Evolutionary conservation across 345 rosid species (phyloP).

Genomic region (Carallia brachiata): DNA sequence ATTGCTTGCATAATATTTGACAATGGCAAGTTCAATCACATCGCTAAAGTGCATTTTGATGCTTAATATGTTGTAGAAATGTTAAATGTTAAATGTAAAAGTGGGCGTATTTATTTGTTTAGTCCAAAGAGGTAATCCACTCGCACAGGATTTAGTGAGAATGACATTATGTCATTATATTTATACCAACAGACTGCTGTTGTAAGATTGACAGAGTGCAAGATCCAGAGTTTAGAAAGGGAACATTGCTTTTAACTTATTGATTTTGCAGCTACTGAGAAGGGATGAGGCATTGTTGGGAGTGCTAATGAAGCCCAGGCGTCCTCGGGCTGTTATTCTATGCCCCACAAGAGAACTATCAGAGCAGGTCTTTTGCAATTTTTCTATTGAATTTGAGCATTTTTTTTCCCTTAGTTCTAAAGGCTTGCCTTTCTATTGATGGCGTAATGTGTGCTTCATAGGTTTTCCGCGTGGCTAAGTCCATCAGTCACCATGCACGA

Average conservation of each 20-base stretch:
- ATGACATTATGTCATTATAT: not conserved
- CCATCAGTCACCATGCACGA: conserved; percentile 86
- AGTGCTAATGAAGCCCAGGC: conserved; percentile 69
- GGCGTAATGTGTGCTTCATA: conserved; percentile 22
- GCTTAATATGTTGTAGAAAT: not conserved
- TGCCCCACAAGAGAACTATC: conserved; percentile 95
- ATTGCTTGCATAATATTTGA: no score
- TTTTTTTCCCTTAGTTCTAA: not conserved
- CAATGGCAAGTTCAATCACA: no score
- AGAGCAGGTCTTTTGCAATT: conserved; percentile 63
- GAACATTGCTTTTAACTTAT: conserved; percentile 11
- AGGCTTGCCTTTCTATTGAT: conserved; percentile 6
- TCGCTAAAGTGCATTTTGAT: no score
- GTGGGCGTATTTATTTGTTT: not conserved
- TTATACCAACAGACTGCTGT: not conserved
- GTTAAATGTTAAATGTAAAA: not conserved
- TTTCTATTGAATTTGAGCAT: conserved; percentile 1
- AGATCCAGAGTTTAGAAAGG: conserved; percentile 1
- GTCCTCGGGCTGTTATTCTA: conserved; percentile 88
- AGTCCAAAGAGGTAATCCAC: not conserved
- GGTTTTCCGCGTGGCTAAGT: conserved; percentile 93
- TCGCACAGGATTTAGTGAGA: not conserved
- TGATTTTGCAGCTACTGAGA: conserved; percentile 64
- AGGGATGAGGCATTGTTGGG: conserved; percentile 71
- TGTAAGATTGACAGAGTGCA: not conserved